phyloP scores from a whole-genome alignment of 2,329 filamentous ascomycete genomes.

The Nakataea oryzae region DNA sequence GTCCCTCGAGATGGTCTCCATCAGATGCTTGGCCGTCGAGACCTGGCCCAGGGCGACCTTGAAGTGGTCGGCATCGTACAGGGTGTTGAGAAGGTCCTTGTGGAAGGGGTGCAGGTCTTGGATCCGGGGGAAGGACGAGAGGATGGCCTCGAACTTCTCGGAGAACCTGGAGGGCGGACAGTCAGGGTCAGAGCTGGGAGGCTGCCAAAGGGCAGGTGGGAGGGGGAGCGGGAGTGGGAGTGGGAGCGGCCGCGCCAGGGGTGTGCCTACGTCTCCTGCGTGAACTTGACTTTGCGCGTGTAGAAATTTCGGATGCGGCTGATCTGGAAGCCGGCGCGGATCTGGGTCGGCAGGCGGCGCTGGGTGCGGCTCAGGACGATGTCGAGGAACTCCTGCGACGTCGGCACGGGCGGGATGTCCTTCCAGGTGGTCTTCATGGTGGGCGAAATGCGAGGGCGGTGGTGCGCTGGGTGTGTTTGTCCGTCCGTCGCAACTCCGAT shows the following conservation, averaged over 20 bases:
- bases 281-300: constrained; percentile 97
- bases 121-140: constrained; percentile 86
- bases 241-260: neutral
- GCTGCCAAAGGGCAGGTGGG: neutral
- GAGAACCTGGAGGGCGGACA: constrained; percentile 35
- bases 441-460: neutral
- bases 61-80: constrained; percentile 98
- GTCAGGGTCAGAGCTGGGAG: neutral
- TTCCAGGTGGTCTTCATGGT: constrained; percentile 33
- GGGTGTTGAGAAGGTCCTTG: constrained; percentile 79
- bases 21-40: constrained; percentile 89
- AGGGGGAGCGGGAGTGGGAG: no score
- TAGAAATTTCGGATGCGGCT: constrained; percentile 88
- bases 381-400: constrained; percentile 91
- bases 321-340: constrained; percentile 92
- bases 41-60: constrained; percentile 92
- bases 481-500: constrained; percentile 1
- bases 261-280: constrained; percentile 60
- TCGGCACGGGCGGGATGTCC: constrained; percentile 80
- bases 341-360: constrained; percentile 78
- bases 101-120: constrained; percentile 94
- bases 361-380: constrained; percentile 93
- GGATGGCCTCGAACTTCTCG: constrained; percentile 83
- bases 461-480: neutral
- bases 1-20: constrained; percentile 91